Percentiles rank a stretch among this genome's conserved stretches.
Conservation (phyloP, 352 stramenopile genomes). For the Globisporangium emineosum region DNA sequence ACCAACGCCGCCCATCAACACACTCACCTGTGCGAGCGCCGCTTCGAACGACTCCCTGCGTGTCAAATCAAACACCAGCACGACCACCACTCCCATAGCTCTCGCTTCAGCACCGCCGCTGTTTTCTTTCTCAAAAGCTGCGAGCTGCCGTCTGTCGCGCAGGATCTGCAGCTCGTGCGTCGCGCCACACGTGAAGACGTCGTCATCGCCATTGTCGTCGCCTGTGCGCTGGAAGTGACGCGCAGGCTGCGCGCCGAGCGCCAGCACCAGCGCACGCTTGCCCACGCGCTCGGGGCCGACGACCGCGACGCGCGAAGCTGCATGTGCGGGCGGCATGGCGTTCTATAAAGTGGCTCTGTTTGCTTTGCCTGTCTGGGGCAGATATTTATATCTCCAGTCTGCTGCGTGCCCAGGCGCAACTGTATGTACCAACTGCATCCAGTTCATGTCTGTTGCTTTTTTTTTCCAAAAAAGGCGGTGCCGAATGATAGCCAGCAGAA, state of each 20-base stretch:
- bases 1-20: neutral
- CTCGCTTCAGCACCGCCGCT: neutral
- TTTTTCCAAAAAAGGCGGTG: neutral
- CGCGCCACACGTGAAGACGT: slow-evolving; percentile 6
- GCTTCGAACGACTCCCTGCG: slow-evolving; percentile 33
- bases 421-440: too few relatives aligned
- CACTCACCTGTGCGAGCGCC: slow-evolving; percentile 28
- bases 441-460: neutral
- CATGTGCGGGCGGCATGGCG: slow-evolving; percentile 3
- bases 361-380: neutral
- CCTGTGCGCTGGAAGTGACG: neutral
- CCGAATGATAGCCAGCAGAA: neutral
- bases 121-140: slow-evolving; percentile 4
- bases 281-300: slow-evolving; percentile 39
- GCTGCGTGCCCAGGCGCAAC: too few relatives aligned
- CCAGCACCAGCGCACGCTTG: slow-evolving; percentile 50
- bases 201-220: neutral
- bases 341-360: too few relatives aligned
- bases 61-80: slow-evolving; percentile 58
- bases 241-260: slow-evolving; percentile 30
- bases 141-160: slow-evolving; percentile 13
- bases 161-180: slow-evolving; percentile 13
- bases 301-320: slow-evolving; percentile 21
- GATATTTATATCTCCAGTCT: neutral
- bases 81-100: slow-evolving; percentile 25